phyloP scores from a whole-genome alignment of 2,329 filamentous ascomycete species.

The Scedosporium dehoogii region DNA sequence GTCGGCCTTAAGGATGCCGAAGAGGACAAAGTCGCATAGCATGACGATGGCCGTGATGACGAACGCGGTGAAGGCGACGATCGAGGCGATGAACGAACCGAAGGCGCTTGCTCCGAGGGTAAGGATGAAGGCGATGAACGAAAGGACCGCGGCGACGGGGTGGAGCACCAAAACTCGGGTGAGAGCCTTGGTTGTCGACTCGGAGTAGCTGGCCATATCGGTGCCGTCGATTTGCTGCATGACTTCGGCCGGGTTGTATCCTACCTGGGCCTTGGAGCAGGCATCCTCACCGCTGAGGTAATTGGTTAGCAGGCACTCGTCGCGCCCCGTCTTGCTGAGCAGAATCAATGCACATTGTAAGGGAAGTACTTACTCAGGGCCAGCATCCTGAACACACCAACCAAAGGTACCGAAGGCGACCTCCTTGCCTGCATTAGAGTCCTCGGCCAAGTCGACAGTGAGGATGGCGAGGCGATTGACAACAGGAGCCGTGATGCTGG shows the following conservation, averaged over 20 bases:
- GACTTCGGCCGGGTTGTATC: conserved; percentile 43
- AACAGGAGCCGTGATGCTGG: conserved; percentile 49
- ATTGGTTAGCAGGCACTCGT: background rate
- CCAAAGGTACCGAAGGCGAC: conserved; percentile 53
- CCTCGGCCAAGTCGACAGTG: conserved; percentile 35
- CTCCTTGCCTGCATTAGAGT: conserved; percentile 18
- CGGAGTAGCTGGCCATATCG: conserved; percentile 30
- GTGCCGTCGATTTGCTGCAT: conserved; percentile 27
- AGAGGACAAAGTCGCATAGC: conserved; percentile 47
- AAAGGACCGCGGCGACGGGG: conserved; percentile 45
- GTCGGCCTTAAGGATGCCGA: conserved; percentile 41
- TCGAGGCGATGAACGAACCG: conserved; percentile 40
- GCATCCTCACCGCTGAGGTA: conserved; percentile 24
- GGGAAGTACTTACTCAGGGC: conserved; percentile 14
- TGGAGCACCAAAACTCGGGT: conserved; percentile 54
- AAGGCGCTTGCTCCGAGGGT: conserved; percentile 39
- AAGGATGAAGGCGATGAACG: conserved; percentile 49
- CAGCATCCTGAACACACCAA: conserved; percentile 32
- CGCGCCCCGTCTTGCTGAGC: background rate
- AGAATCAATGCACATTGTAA: background rate
- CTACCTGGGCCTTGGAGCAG: conserved; percentile 39
- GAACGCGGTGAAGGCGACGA: conserved; percentile 40
- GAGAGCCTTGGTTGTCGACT: conserved; percentile 35
- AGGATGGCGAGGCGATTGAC: conserved; percentile 44
- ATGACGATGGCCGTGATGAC: conserved; percentile 36